Base-by-base conservation (phyloP, 176 grass and related monocot species). In the Eragrostis curvula region DNA sequence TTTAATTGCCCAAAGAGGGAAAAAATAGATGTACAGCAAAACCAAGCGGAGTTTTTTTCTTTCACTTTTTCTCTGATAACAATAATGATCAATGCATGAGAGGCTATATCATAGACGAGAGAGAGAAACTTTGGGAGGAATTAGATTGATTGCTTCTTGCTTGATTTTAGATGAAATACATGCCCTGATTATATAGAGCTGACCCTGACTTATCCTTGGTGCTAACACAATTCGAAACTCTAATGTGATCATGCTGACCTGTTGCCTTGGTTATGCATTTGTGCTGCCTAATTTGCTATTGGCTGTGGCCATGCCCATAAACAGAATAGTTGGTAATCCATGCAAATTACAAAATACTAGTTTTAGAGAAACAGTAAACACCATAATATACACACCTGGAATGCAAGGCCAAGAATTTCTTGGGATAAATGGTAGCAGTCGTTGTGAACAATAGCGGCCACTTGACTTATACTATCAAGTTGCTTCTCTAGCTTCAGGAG, bases 331-430 rank as follows among this genome's bases (percentile, higher is more conserved):
- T 8, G 25, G 39, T 69, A 51, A 30, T 57, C 32, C 25, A 71
- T 23, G 55, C 21, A 9, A n/a, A 36, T 36, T 36, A 36, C 32
- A 4, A 36, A 36, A 65, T 36, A 21, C 44, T 78, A 49, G 44
- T 78, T 73, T 39, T 36, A 52, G 5, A 30, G 48, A 39, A 36
- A 66, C 12, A 10, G 25, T 32, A 64, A 64, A 65, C 3, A 51
- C 7, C 15, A 12, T 32, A 39, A 69, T 57, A 65, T 66, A 75
- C 89, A 85, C 29, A 98, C 96, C 96, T 98, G 85, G 83, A 91
- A 98, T 73, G 96, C 88, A 88, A 98, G 88, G 73, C 93, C 96
- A 77, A 98, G 82, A 92, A 93, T 83, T 91, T 98, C 93, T 85
- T 98, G 88, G 32, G 93, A 91, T 64, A 98, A 71, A 88, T 98